Evolutionary conservation across 768 basidiomycete genomes (phyloP).

Genomic region (Tephrocybe sp.): DNA sequence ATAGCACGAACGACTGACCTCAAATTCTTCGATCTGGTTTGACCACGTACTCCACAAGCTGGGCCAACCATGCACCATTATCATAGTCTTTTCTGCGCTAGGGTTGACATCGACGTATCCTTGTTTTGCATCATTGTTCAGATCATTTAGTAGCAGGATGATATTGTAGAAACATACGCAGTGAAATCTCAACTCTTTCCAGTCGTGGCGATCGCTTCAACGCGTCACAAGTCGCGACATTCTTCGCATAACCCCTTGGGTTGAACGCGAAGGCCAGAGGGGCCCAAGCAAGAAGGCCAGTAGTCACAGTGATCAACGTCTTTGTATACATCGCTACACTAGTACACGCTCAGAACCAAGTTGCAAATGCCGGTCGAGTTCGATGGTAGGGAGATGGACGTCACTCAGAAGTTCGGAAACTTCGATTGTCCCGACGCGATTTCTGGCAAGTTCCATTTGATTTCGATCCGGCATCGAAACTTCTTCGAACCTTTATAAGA

Average conservation of each 20-base stretch:
- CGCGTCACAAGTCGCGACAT: constrained; percentile 39
- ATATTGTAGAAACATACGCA: constrained; percentile 36
- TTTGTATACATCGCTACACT: not conserved
- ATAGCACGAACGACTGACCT: too few relatives aligned
- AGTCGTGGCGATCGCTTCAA: constrained; percentile 32
- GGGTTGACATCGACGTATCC: constrained; percentile 70
- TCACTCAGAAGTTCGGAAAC: not conserved
- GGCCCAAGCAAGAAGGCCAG: constrained; percentile 1
- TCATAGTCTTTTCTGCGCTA: constrained; percentile 44
- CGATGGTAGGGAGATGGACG: too few relatives aligned
- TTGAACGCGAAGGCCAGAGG: constrained; percentile 29
- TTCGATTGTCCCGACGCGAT: too few relatives aligned
- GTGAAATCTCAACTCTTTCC: constrained; percentile 38
- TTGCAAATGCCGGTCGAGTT: too few relatives aligned
- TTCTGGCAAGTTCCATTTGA: too few relatives aligned
- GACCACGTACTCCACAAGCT: constrained; percentile 76
- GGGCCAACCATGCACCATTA: constrained; percentile 83
- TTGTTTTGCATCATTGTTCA: constrained; percentile 22
- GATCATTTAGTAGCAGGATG: not conserved
- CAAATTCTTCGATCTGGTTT: constrained; percentile 66
- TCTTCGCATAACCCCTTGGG: constrained; percentile 35
- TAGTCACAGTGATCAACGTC: not conserved
- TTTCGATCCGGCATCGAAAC: too few relatives aligned
- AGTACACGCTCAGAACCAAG: too few relatives aligned
- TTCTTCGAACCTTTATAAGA: too few relatives aligned